Base-by-base conservation (phyloP, 495 filamentous ascomycete species). In the Penicillium arizonense region DNA sequence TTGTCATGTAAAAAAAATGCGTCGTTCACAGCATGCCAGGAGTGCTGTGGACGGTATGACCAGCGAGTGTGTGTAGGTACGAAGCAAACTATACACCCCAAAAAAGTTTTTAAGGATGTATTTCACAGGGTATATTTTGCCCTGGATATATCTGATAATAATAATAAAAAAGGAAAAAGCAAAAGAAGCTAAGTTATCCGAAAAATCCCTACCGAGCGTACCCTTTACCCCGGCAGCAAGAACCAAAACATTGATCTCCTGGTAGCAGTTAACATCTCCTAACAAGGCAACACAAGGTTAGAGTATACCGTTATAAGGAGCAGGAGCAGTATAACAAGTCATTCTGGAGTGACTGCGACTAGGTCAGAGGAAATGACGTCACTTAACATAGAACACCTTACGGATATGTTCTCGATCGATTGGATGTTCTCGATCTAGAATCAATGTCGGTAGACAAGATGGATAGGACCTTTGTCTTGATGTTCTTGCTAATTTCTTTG, bases 211-310 rank as follows among this genome's bases (percentile, higher is more conserved):
- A 43, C 34, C 49, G 44, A 34, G 45, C 8, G 44, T 52, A 56
- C 7, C 53, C 53, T 9, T 56, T 60, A 10, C 53, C 49, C 34
- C 53, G 46, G 35, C 46, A 60, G 33, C 53, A 60, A 48, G 49
- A 53, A 42, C 54, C 56, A 48, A 59, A 59, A 43, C 56, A 59
- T 47, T 59, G 56, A 59, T 59, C 56, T 42, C 56, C 56, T 59
- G 56, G 32, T 23, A 55, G 21, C 28, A 21, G 52, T 59, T 39
- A 55, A 59, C 55, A 59, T 20, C 40, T 33, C 26, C 38, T 47
- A 52, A 44, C n/a, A 18, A 37, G 18, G 16, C 12, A 26, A 42
- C 11, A 34, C 24, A 33, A 47, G 52, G 47, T 47, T 21, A 43
- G 54, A 34, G 56, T 41, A 55, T 59, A 59, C 56, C 52, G 52